phyloP scores from a whole-genome alignment of 2,329 filamentous ascomycete species.

The Coniochaeta prunicola region DNA sequence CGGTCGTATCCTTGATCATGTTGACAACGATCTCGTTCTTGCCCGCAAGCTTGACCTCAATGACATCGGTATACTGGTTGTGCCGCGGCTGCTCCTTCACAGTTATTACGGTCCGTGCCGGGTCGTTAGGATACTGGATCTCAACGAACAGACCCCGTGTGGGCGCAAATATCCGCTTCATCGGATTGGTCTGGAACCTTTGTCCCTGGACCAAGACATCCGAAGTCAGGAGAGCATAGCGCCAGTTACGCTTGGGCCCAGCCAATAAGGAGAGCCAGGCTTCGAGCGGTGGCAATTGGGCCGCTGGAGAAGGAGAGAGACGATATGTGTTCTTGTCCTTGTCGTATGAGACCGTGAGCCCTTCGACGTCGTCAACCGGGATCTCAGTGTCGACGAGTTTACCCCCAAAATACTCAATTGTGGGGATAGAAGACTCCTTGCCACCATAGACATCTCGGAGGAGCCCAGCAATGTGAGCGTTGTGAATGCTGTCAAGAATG shows the following conservation, averaged over 20 bases:
- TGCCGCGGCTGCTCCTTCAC: conserved; percentile 83
- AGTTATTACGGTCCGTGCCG: conserved; percentile 73
- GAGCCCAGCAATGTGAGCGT: conserved; percentile 75
- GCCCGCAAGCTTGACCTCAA: conserved; percentile 71
- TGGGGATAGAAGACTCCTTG: conserved; percentile 68
- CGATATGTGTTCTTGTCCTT: conserved; percentile 76
- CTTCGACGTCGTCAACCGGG: conserved; percentile 74
- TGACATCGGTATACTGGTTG: conserved; percentile 80
- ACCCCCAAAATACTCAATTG: conserved; percentile 92
- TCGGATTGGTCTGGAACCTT: conserved; percentile 95
- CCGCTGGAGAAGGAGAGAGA: conserved; percentile 66
- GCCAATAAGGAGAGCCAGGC: conserved; percentile 85
- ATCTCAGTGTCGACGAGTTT: conserved; percentile 67
- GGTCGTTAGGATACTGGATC: conserved; percentile 73
- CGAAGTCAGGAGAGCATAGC: conserved; percentile 86
- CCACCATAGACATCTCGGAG: conserved; percentile 73
- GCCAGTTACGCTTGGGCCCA: conserved; percentile 81
- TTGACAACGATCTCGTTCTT: conserved; percentile 79
- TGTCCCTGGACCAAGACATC: conserved; percentile 93
- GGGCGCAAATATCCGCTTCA: conserved; percentile 85
- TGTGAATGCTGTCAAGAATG: conserved; percentile 85
- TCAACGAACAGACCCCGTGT: conserved; percentile 83
- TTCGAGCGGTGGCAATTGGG: conserved; percentile 69
- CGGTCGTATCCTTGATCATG: conserved; percentile 89
- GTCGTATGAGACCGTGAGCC: conserved; percentile 76